Conservation (phyloP, 805 yeast genomes). For the Kodamaea laetipori region DNA sequence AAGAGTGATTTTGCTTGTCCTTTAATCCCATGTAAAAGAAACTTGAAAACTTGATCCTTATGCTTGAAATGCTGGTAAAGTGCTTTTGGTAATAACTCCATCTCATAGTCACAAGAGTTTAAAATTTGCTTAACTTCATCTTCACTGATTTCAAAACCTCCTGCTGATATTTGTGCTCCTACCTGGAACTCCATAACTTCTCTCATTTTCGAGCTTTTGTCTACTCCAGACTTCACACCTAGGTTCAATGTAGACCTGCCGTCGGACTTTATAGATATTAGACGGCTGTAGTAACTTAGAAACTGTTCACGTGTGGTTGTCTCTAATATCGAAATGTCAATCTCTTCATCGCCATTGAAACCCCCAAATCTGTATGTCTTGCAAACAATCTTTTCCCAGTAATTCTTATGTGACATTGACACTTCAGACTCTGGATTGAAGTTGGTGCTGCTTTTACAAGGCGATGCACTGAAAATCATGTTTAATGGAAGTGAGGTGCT, state of each 20-base stretch:
- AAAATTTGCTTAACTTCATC: not conserved
- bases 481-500: constrained; percentile 21
- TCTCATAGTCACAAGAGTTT: not conserved
- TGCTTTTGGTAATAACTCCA: not conserved
- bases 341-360: constrained; percentile 30
- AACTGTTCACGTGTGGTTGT: constrained; percentile 28
- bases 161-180: not conserved
- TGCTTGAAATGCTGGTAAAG: not conserved
- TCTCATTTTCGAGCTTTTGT: constrained; percentile 8
- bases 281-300: constrained; percentile 12
- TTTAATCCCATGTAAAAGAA: not conserved
- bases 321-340: constrained; percentile 35
- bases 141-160: constrained; percentile 4
- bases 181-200: constrained; percentile 3
- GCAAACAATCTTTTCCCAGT: constrained; percentile 53
- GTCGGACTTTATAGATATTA: constrained; percentile 19
- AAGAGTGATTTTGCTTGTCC: not conserved
- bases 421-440: constrained; percentile 18
- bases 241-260: constrained; percentile 18
- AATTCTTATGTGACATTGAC: constrained; percentile 42
- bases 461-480: constrained; percentile 25
- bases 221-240: constrained; percentile 16
- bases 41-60: not conserved
- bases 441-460: constrained; percentile 31
- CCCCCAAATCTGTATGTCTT: constrained; percentile 44